These are phyloP conservation scores for Brassica rapa DNA, from an alignment of 345 rosid species.

Conservation along the genomic window DNA sequence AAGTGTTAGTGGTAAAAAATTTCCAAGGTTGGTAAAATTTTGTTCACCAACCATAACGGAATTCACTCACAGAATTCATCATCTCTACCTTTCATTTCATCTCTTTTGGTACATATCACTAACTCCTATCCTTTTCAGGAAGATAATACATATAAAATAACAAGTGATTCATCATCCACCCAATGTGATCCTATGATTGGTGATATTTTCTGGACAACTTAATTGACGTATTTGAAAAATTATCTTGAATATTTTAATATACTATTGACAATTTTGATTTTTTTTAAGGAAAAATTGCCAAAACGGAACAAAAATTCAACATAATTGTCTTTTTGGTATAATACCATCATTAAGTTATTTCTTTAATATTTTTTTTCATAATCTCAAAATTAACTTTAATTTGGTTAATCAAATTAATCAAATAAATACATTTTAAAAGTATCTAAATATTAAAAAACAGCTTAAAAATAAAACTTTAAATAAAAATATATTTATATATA, in stretches of 20 bases:
- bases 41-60: constrained; percentile 54
- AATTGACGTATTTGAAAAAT: background rate
- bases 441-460: no score
- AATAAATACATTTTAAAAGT: no score
- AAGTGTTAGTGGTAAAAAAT: constrained; percentile 28
- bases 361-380: no score
- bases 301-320: no score
- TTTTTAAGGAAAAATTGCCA: no score
- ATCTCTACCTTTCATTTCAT: constrained; percentile 31
- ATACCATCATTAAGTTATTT: no score
- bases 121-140: constrained; percentile 39
- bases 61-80: no score
- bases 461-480: no score
- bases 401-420: no score
- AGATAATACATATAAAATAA: constrained; percentile 18
- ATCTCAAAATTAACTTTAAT: no score
- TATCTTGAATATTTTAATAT: background rate
- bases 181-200: constrained; percentile 24
- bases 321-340: no score
- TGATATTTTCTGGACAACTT: constrained; percentile 8
- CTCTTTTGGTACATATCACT: constrained; percentile 33
- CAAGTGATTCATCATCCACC: constrained; percentile 29
- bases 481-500: no score
- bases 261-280: background rate
- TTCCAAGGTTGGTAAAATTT: constrained; percentile 45